Evolutionary conservation across 2,329 filamentous ascomycete species (phyloP), one percentile per base, ranked within the genome.

Genomic region (Cladosporium austrohemisphaericum): DNA sequence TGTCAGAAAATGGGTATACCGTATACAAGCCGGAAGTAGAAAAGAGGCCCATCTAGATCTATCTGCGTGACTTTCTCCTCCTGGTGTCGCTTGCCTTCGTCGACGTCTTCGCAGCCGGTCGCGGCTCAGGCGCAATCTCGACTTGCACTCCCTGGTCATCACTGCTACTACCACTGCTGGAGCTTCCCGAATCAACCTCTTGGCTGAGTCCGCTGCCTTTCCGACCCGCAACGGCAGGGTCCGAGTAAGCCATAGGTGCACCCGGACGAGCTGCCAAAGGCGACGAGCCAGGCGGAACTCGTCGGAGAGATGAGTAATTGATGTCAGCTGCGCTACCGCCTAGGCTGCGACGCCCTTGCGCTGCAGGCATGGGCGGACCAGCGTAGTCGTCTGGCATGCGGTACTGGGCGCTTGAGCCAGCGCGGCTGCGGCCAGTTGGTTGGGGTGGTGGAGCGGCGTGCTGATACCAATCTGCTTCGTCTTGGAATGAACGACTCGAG

Each of bases 401-500:
- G 43, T 62, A 58, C 41, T 65, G 65, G 57, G 46, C 65, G 52
- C 55, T 67, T 36, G 63, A 72, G 54, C 60, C 61, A 20, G 65
- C 69, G 43, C 61, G 72, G 50, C 59, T 64, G 49, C 74, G 68
- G 57, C 66, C 65, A 33, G 63, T 68, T 9, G 35, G 33, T 40
- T 38, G 38, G 4, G 38, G 51, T 9, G 57, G 52, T 19, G 58
- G 51, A 0, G 41, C 18, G 22, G 55, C 37, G 29, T 58, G 59
- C 19, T 55, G 38, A 20, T 58, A 60, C 52, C 69, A 74, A 41
- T 72, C 69, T 1, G 66, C 41, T 54, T 78, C 77, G 47, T 78
- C 74, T 23, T 72, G 72, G 19, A 77, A 64, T 14, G 73, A 70
- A 57, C 70, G 70, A 19, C 65, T 59, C 8, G 65, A 66, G 40